Base-by-base conservation (phyloP, 2,329 filamentous ascomycete species). In the Fusarium incarnatum region DNA sequence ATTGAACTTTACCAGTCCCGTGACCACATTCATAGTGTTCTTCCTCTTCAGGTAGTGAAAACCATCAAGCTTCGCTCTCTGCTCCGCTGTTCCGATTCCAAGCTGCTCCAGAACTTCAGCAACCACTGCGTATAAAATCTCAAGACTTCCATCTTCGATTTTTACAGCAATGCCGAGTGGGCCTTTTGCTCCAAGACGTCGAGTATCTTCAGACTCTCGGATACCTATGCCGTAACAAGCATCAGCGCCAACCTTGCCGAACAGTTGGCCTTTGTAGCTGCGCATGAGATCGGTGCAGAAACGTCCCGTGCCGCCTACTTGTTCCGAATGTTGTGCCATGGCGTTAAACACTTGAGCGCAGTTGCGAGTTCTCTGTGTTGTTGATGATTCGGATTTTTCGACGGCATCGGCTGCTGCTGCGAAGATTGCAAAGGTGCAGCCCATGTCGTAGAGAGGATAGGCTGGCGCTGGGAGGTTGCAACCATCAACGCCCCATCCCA, bases 241-340 rank as follows among this genome's bases (percentile, higher is more conserved):
- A 67, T 86, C 83, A 0, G 84, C 84, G 0, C 84, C 84, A 5
- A 86, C 44, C 64, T 87, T 86, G 3, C 84, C 83, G 40, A 85
- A 78, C 0, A 85, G 55, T 0, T 61, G 28, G 0, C 81, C 82
- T 3, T 67, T 45, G 54, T 80, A 85, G 3, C 73, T 73, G 12
- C 58, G 28, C 83, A 85, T 84, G 3, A 86, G 75, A 10, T 68
- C 67, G 0, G 83, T 86, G 50, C 83, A 86, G 67, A 86, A 86
- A 1, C 84, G 75, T 0, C 76, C 79, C 10, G 83, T 78, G 1
- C 85, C 83, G 0, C 76, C 84, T 2, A 86, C 80, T 60, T 83
- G 74, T 13, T 84, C 81, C 0, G 83, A 82, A 58, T 84, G 68
- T 4, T 41, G 47, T 1, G 73, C 60, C 83, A 85, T 86, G 13